A percentile compares a stretch with the other conserved stretches of the same genome.
These are phyloP conservation scores for Hortiboletus flavorubellus DNA, from an alignment of 768 basidiomycete species.

Conservation along the genomic window DNA sequence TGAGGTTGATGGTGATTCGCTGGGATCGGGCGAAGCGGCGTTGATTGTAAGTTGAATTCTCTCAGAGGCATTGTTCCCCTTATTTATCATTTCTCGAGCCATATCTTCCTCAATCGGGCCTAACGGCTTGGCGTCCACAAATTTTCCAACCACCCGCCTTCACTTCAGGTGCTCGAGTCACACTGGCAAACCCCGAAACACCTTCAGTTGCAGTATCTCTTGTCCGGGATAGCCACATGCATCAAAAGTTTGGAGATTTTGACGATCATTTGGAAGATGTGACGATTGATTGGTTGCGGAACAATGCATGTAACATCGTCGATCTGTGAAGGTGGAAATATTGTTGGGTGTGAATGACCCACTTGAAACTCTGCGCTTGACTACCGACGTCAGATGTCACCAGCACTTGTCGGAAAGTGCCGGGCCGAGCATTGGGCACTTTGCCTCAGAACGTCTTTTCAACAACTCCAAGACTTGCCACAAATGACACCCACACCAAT, in stretches of 20 bases:
- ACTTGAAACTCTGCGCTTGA: too few relatives aligned
- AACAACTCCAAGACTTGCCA: not conserved
- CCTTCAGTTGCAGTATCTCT: constrained; percentile 47
- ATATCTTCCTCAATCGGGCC: constrained; percentile 41
- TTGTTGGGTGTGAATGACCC: not conserved
- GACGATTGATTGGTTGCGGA: constrained; percentile 47
- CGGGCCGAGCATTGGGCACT: too few relatives aligned
- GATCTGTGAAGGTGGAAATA: constrained; percentile 9
- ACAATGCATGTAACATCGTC: constrained; percentile 31
- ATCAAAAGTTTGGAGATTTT: constrained; percentile 69
- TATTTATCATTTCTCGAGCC: constrained; percentile 38
- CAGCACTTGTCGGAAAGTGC: too few relatives aligned
- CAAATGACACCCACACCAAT: constrained; percentile 5
- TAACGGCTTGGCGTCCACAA: constrained; percentile 48
- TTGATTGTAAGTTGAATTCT: constrained; percentile 47
- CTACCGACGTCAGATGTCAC: too few relatives aligned
- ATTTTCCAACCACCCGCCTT: constrained; percentile 41
- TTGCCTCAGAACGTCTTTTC: too few relatives aligned
- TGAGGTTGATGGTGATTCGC: constrained; percentile 59
- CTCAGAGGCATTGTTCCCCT: not conserved
- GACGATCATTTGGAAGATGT: constrained; percentile 82
- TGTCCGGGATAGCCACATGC: constrained; percentile 48
- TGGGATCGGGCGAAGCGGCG: constrained; percentile 51
- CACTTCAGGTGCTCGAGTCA: constrained; percentile 41
- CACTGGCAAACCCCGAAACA: constrained; percentile 43